These are phyloP conservation scores for Acrocalymma vagum DNA, from an alignment of 2,329 filamentous ascomycete species.

Conservation along the genomic window DNA sequence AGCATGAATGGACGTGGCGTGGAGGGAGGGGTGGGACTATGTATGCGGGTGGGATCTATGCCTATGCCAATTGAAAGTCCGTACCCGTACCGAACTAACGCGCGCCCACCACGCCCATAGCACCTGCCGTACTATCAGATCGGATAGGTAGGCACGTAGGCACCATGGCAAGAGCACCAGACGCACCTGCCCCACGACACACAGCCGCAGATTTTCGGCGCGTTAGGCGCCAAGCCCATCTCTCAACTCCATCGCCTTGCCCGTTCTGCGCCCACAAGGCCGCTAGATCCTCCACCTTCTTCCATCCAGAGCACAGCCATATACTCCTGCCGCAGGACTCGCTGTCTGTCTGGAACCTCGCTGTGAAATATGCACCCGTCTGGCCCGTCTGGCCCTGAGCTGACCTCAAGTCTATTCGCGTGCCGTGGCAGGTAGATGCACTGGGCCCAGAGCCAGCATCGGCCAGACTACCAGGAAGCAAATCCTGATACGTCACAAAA, in stretches of 20 bases:
- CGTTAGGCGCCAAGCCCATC: constrained; percentile 2
- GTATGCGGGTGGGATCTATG: too few species aligned
- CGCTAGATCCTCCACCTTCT: constrained; percentile 13
- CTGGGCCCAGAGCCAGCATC: constrained; percentile 4
- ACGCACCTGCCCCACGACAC: too few species aligned
- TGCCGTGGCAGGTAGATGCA: constrained; percentile 23
- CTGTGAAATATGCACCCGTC: too few species aligned
- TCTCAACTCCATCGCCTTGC: constrained; percentile 13
- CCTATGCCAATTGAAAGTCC: too few species aligned
- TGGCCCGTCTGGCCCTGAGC: too few species aligned
- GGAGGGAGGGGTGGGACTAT: constrained; percentile 2
- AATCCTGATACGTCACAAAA: background rate
- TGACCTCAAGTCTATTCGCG: constrained; percentile 14
- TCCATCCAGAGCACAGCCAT: constrained; percentile 20
- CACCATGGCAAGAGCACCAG: too few species aligned
- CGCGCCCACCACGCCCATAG: too few species aligned
- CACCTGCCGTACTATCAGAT: too few species aligned
- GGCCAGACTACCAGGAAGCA: background rate
- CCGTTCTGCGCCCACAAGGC: constrained; percentile 8
- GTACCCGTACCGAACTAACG: too few species aligned
- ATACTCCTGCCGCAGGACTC: constrained; percentile 7
- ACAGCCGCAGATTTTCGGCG: constrained; percentile 2
- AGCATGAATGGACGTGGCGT: constrained; percentile 30
- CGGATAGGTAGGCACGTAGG: too few species aligned
- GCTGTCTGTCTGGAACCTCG: too few species aligned